Percentiles rank a stretch among this genome's conserved stretches.
These are phyloP conservation scores for Elsinoe fawcettii DNA, from an alignment of 2,329 filamentous ascomycete genomes.

Conservation along the genomic window DNA sequence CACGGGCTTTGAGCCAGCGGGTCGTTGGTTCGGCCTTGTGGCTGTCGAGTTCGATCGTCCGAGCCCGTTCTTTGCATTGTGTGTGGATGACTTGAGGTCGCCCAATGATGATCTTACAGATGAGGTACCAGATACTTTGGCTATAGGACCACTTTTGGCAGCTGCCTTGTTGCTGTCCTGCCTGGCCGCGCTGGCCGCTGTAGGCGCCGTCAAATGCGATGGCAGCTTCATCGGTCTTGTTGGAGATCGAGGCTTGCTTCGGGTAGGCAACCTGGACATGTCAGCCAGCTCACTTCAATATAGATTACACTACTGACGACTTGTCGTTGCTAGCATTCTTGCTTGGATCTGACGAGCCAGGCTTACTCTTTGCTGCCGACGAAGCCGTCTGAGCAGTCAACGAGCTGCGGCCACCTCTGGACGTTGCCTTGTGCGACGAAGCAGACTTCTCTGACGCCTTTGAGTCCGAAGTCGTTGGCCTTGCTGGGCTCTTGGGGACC, in stretches of 20 bases:
- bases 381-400: slow-evolving; percentile 30
- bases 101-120: slow-evolving; percentile 9
- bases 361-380: slow-evolving; percentile 25
- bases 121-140: slow-evolving; percentile 14
- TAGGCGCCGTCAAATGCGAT: slow-evolving; percentile 60
- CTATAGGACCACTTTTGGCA: slow-evolving; percentile 22
- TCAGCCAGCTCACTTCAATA: neutral
- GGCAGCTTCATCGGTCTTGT: slow-evolving; percentile 61
- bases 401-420: slow-evolving; percentile 23
- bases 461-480: slow-evolving; percentile 15
- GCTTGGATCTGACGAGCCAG: slow-evolving; percentile 16
- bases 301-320: slow-evolving; percentile 20
- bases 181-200: slow-evolving; percentile 61
- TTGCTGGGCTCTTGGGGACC: slow-evolving; percentile 14
- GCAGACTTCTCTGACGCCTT: slow-evolving; percentile 16
- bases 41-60: slow-evolving; percentile 23
- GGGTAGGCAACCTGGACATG: slow-evolving; percentile 18
- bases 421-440: slow-evolving; percentile 20
- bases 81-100: slow-evolving; percentile 4
- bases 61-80: slow-evolving; percentile 5
- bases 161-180: slow-evolving; percentile 30
- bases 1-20: slow-evolving; percentile 34
- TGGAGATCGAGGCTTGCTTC: slow-evolving; percentile 54
- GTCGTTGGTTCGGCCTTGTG: slow-evolving; percentile 28
- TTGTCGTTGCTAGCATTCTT: slow-evolving; percentile 29